phyloP scores from a whole-genome alignment of 1,139 yeast genomes.

The Yamadazyma pseudoaaseri region DNA sequence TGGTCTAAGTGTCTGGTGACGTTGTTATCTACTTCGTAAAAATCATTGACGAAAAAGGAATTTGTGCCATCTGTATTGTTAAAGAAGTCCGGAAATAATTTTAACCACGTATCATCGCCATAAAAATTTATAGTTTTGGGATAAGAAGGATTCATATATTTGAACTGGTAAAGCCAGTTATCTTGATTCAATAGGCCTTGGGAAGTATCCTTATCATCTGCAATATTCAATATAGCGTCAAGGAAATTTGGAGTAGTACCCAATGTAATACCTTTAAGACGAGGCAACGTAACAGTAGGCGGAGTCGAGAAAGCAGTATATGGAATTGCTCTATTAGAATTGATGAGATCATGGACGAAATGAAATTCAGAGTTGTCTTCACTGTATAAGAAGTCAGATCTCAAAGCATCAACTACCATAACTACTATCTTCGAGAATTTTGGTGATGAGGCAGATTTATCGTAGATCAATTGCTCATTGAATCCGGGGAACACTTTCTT shows the following conservation, averaged over 20 bases:
- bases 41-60: slow-evolving; percentile 92
- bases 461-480: slow-evolving; percentile 26
- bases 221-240: slow-evolving; percentile 88
- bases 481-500: slow-evolving; percentile 68
- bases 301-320: slow-evolving; percentile 90
- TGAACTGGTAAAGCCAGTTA: slow-evolving; percentile 80
- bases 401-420: slow-evolving; percentile 89
- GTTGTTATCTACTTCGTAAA: slow-evolving; percentile 87
- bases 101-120: slow-evolving; percentile 98
- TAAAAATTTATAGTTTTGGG: slow-evolving; percentile 62
- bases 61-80: slow-evolving; percentile 78
- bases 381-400: slow-evolving; percentile 83
- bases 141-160: slow-evolving; percentile 25
- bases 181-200: slow-evolving; percentile 77
- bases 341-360: slow-evolving; percentile 65
- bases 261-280: slow-evolving; percentile 76
- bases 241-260: slow-evolving; percentile 79
- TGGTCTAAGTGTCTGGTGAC: slow-evolving; percentile 81
- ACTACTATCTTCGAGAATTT: slow-evolving; percentile 69
- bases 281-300: slow-evolving; percentile 79
- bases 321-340: slow-evolving; percentile 71
- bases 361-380: slow-evolving; percentile 54
- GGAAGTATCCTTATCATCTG: slow-evolving; percentile 79
- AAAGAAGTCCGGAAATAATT: slow-evolving; percentile 72
- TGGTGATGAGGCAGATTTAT: slow-evolving; percentile 23